Evolutionary conservation across 176 grass and related monocot species (phyloP).

Genomic region (Alopecurus myosuroides): DNA sequence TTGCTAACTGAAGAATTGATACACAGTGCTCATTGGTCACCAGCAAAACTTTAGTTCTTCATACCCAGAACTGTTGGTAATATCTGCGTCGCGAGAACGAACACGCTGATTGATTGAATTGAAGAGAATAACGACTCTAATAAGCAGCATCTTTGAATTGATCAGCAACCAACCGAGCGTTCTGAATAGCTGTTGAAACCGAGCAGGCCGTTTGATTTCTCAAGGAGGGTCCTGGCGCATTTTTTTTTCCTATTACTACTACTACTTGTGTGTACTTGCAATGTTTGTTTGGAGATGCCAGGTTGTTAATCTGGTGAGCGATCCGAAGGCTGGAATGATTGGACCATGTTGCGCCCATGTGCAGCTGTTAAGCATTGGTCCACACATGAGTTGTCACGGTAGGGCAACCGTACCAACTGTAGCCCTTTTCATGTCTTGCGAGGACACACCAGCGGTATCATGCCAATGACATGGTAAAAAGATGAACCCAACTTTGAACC

Average conservation of each 20-base stretch:
- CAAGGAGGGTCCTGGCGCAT: background rate
- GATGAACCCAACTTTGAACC: background rate
- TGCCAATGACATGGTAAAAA: background rate
- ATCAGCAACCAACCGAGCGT: background rate
- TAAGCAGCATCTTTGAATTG: too few relatives aligned
- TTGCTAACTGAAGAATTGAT: background rate
- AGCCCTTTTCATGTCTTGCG: background rate
- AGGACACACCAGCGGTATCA: background rate
- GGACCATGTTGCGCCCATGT: constrained; percentile 40
- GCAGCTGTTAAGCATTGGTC: constrained; percentile 22
- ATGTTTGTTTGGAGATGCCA: background rate
- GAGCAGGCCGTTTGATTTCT: background rate
- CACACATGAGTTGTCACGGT: constrained; percentile 27
- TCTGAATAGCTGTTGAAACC: background rate
- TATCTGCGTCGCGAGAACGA: background rate
- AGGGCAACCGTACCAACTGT: constrained; percentile 5
- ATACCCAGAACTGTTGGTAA: background rate
- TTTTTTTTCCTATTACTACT: background rate
- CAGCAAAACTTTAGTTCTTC: too few relatives aligned
- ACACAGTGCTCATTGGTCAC: background rate
- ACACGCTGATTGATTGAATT: too few relatives aligned
- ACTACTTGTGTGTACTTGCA: background rate
- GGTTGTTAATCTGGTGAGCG: background rate
- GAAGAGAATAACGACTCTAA: background rate
- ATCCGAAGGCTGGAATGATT: constrained; percentile 41